Evolutionary conservation across 1,284 basidiomycete species (phyloP).

Genomic region (Fereydounia khargensis): DNA sequence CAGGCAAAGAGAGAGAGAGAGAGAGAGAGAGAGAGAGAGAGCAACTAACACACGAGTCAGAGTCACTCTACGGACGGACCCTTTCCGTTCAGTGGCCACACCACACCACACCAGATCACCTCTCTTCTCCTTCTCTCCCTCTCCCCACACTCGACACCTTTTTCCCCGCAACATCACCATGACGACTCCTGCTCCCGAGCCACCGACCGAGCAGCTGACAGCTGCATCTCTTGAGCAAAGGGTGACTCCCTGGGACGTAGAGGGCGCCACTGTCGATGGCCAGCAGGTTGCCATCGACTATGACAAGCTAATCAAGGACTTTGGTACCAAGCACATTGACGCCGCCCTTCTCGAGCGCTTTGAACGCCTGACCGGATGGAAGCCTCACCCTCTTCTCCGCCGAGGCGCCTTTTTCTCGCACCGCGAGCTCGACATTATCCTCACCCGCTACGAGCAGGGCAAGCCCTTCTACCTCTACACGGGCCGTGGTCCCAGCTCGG

Average conservation of each 20-base stretch:
- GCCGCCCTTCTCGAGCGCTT: conserved; percentile 79
- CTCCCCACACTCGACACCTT: conserved; percentile 1
- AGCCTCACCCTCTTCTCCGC: conserved; percentile 85
- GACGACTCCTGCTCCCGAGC: neutral
- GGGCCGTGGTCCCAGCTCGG: conserved; percentile 90
- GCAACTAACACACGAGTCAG: no score
- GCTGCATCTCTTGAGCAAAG: conserved; percentile 66
- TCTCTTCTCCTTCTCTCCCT: conserved; percentile 4
- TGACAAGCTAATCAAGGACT: conserved; percentile 89
- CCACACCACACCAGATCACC: no score
- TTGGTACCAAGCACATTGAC: conserved; percentile 84
- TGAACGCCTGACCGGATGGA: conserved; percentile 82
- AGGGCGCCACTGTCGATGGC: conserved; percentile 89
- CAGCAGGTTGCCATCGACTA: conserved; percentile 76
- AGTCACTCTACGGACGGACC: no score
- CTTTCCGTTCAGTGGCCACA: no score
- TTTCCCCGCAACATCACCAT: conserved; percentile 1
- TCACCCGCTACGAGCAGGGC: conserved; percentile 92
- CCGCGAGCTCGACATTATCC: conserved; percentile 87
- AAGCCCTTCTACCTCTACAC: conserved; percentile 99
- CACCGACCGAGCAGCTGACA: neutral
- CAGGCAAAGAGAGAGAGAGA: no score
- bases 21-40: no score
- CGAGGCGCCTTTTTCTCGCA: conserved; percentile 98
- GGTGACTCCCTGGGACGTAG: conserved; percentile 97